Evolutionary conservation across 352 stramenopile genomes (phyloP).

Genomic region (Phytophthora crassamura): DNA sequence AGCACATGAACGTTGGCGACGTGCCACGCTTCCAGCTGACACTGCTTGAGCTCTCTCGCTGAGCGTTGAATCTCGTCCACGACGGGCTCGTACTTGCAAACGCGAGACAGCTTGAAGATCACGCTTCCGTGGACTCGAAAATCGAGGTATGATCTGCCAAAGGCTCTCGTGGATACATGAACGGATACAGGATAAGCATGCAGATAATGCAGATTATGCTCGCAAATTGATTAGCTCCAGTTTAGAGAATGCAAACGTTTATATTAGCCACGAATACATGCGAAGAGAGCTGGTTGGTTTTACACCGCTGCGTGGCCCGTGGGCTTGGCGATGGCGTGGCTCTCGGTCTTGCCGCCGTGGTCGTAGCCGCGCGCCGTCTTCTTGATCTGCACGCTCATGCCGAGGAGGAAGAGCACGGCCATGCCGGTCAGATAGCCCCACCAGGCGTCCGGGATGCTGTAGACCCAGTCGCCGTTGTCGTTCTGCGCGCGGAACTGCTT

Average conservation of each 20-base stretch:
- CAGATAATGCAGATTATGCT: conserved; percentile 6
- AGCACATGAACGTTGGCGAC: too few species aligned
- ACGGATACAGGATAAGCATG: conserved; percentile 19
- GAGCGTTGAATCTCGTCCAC: too few species aligned
- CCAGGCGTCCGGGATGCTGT: conserved; percentile 72
- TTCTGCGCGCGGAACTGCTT: conserved; percentile 50
- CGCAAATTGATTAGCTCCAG: too few species aligned
- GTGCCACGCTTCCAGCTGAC: too few species aligned
- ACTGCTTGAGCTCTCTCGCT: too few species aligned
- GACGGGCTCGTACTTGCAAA: too few species aligned
- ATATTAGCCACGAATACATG: conserved; percentile 36
- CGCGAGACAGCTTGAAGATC: too few species aligned
- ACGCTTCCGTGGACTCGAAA: too few species aligned
- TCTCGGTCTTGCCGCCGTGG: conserved; percentile 45
- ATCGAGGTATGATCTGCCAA: too few species aligned
- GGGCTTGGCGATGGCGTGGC: conserved; percentile 37
- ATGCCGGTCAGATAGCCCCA: conserved; percentile 78
- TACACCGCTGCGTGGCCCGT: conserved; percentile 37
- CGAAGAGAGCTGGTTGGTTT: conserved; percentile 1
- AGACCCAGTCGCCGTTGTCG: conserved; percentile 54
- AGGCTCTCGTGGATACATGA: too few species aligned
- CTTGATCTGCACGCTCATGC: conserved; percentile 65
- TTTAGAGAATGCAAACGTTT: conserved; percentile 29
- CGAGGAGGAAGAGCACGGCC: conserved; percentile 62
- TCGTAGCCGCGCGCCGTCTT: conserved; percentile 65